Evolutionary conservation across 805 yeast species (phyloP).

Genomic region (Cyberlindnera amylophila): DNA sequence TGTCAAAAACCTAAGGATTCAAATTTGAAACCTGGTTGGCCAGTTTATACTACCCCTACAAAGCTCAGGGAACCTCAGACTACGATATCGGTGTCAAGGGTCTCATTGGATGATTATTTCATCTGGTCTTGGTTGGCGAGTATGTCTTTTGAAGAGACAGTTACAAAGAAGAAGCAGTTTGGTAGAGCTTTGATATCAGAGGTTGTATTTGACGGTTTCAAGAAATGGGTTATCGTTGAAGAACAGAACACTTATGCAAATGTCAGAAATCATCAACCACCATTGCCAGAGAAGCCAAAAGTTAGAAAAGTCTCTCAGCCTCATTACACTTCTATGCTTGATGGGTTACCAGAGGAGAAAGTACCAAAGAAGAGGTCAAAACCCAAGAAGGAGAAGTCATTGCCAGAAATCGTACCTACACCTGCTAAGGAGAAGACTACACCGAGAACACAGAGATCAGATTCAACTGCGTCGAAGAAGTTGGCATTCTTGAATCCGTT

Average conservation of each 20-base stretch:
- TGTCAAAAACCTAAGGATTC: conserved; percentile 31
- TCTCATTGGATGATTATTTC: conserved; percentile 79
- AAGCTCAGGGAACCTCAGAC: conserved; percentile 17
- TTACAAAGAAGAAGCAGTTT: conserved; percentile 59
- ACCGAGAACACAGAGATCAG: conserved; percentile 4
- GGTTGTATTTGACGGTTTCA: conserved; percentile 71
- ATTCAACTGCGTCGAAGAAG: conserved; percentile 13
- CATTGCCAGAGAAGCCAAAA: conserved; percentile 22
- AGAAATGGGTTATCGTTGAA: conserved; percentile 74
- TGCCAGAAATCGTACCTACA: conserved; percentile 5
- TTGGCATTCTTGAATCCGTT: conserved; percentile 8
- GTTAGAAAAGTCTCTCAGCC: conserved; percentile 20
- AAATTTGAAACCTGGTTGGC: conserved; percentile 41
- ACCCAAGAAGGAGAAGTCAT: conserved; percentile 11
- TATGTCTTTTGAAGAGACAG: conserved; percentile 68
- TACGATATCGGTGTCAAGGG: conserved; percentile 45
- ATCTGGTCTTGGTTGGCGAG: conserved; percentile 91
- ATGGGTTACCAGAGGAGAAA: conserved; percentile 17
- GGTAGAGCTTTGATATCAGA: conserved; percentile 83
- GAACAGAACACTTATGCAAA: conserved; percentile 47
- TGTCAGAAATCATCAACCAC: conserved; percentile 21
- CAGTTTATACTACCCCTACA: conserved; percentile 29
- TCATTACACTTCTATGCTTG: conserved; percentile 22
- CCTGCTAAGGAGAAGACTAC: not conserved
- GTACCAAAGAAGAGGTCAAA: conserved; percentile 1